Evolutionary conservation across 768 basidiomycete genomes (phyloP), one percentile per base, ranked within the genome.

Genomic region (Mycena olivaceomarginata): DNA sequence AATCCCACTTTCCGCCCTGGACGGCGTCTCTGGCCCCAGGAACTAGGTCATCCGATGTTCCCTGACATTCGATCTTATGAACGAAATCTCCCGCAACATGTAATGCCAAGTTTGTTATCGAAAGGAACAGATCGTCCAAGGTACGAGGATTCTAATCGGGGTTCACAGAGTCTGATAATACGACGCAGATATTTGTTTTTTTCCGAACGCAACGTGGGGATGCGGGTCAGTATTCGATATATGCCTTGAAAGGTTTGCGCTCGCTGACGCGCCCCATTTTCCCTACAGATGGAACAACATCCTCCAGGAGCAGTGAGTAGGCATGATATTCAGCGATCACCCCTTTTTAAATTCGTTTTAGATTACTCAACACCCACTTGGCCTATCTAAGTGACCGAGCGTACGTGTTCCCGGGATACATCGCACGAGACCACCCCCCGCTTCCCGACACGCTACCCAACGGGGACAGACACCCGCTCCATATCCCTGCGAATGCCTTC

Each of bases 401-500:
- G 22, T 71, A 74, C 20, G 70, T 78, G 10, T 78, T 75, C 37
- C 57, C 45, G 2, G 22, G 43, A 10, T 78, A 70, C 40, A 67
- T 71, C 37, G 56, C 77, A 1, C 63, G 59, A 12, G 72, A 74
- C 45, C 72, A 78, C 60, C 68, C 70, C 4, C 77, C 73, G 3
- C 75, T 78, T 22, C 77, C 77, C 12, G 77, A 78, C 40, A 72
- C 41, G 3, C 73, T 74, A 4, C 10, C 63, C 6, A 43, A 70
- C 41, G 77, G 77, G 10, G 72, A 53, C 4, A 51, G 73, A 6
- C 48, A 67, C 39, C 12, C 56, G 57, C 65, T 78, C 4, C 18
- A 75, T 1, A 37, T 78, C 12, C 73, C 77, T 0, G 71, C 75
- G 66, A 78, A 78, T 64, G 77, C 77, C 6, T 45, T 78, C 7